These are phyloP conservation scores for Lachnellula cervina DNA, from an alignment of 2,329 filamentous ascomycete genomes.

Conservation along the genomic window DNA sequence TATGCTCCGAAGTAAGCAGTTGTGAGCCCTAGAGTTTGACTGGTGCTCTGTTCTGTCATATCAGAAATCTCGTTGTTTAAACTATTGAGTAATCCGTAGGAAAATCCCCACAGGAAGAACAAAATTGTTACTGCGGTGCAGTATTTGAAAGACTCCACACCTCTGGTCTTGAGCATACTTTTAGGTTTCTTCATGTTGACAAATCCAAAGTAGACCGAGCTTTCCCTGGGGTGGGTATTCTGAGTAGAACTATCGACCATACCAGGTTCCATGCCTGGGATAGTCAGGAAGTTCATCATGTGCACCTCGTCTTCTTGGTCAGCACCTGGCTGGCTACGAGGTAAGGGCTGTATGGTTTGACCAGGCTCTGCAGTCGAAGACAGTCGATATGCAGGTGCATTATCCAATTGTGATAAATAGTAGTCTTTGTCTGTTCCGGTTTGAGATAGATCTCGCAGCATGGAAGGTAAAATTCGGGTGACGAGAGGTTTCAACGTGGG, in stretches of 20 bases:
- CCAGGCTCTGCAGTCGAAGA: neutral
- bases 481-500: constrained; percentile 86
- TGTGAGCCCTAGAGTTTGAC: constrained; percentile 63
- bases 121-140: constrained; percentile 71
- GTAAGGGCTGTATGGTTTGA: constrained; percentile 7
- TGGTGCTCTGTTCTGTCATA: constrained; percentile 51
- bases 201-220: constrained; percentile 67
- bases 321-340: constrained; percentile 9
- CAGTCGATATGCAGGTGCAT: neutral
- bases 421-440: constrained; percentile 15
- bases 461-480: constrained; percentile 37
- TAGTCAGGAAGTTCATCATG: constrained; percentile 28
- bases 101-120: constrained; percentile 87
- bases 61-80: constrained; percentile 67
- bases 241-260: constrained; percentile 4
- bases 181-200: constrained; percentile 66
- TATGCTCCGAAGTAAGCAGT: constrained; percentile 70
- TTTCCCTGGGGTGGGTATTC: constrained; percentile 18
- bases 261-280: constrained; percentile 13
- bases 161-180: constrained; percentile 62
- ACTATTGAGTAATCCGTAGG: constrained; percentile 79
- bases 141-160: constrained; percentile 63
- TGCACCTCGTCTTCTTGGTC: constrained; percentile 19
- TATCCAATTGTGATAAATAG: constrained; percentile 13
- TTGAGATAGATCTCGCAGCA: constrained; percentile 22